Conservation (phyloP, 1,284 basidiomycete species). For the Cerrena zonata region DNA sequence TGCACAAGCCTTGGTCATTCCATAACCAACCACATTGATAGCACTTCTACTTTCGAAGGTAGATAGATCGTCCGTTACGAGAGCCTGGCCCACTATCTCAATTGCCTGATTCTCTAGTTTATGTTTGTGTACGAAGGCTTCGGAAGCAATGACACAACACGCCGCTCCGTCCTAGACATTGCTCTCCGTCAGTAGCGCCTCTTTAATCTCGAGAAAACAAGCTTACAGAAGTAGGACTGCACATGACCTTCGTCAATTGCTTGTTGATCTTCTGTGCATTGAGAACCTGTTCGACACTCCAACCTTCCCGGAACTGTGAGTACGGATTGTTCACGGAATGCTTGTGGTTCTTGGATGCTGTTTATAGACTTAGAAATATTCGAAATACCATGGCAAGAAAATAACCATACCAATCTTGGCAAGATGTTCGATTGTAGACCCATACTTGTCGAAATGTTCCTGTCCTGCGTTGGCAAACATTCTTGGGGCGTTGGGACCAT, state of each 20-base stretch:
- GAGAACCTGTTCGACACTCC: conserved; percentile 67
- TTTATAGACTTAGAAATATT: background rate
- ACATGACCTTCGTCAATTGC: conserved; percentile 81
- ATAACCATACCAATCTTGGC: conserved; percentile 63
- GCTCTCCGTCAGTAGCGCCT: background rate
- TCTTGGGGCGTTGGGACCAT: conserved; percentile 66
- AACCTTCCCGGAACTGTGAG: conserved; percentile 76
- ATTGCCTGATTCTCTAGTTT: conserved; percentile 81
- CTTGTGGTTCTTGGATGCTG: conserved; percentile 79
- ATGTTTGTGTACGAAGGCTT: conserved; percentile 74
- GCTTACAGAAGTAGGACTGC: conserved; percentile 72
- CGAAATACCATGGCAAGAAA: background rate
- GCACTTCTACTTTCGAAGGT: conserved; percentile 64
- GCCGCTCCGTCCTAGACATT: conserved; percentile 61
- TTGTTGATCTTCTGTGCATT: conserved; percentile 63
- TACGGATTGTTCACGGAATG: conserved; percentile 83
- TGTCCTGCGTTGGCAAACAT: conserved; percentile 76
- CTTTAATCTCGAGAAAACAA: background rate
- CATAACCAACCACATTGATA: conserved; percentile 72
- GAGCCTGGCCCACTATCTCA: conserved; percentile 63
- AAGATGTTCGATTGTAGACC: conserved; percentile 62
- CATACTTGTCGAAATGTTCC: conserved; percentile 76
- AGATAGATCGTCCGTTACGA: conserved; percentile 59
- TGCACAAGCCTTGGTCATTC: conserved; percentile 69
- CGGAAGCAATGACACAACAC: conserved; percentile 72